Evolutionary conservation across 73 alveolate genomes (phyloP).

Genomic region (Paramecium primaurelia): DNA sequence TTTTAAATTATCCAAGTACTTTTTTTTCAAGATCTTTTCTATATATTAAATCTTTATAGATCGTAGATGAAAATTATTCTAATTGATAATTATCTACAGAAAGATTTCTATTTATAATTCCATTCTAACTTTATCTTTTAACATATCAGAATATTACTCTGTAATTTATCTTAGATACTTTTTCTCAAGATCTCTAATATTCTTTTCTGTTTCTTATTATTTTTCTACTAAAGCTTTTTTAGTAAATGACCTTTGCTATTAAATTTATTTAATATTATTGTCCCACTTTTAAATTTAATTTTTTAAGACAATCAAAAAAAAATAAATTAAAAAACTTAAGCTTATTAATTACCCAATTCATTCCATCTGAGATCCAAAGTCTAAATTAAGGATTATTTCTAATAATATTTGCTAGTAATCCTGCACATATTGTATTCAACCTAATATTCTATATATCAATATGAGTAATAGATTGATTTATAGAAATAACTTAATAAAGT

Average conservation of each 20-base stretch:
- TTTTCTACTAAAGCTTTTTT: not conserved
- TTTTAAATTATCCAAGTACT: not conserved
- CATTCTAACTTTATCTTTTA: not conserved
- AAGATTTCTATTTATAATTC: not conserved
- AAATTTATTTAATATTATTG: not conserved
- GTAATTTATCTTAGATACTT: not conserved
- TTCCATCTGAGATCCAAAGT: constrained; percentile 56
- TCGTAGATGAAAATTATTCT: not conserved
- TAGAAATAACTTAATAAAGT: not conserved
- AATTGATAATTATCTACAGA: not conserved
- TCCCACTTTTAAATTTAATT: not conserved
- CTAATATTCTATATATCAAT: constrained; percentile 39
- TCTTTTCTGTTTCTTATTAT: not conserved
- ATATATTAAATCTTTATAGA: not conserved
- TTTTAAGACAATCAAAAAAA: no score
- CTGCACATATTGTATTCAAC: constrained; percentile 26
- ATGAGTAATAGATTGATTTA: constrained; percentile 27
- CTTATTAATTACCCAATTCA: constrained; percentile 53
- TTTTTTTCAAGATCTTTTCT: not conserved
- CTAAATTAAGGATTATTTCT: constrained; percentile 49
- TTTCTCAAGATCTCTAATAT: not conserved
- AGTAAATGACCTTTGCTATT: not conserved
- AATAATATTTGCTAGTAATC: constrained; percentile 37
- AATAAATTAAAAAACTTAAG: no score
- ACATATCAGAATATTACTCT: not conserved